Conservation (phyloP, 2,329 filamentous ascomycete genomes). For the Pseudocercospora cruenta region DNA sequence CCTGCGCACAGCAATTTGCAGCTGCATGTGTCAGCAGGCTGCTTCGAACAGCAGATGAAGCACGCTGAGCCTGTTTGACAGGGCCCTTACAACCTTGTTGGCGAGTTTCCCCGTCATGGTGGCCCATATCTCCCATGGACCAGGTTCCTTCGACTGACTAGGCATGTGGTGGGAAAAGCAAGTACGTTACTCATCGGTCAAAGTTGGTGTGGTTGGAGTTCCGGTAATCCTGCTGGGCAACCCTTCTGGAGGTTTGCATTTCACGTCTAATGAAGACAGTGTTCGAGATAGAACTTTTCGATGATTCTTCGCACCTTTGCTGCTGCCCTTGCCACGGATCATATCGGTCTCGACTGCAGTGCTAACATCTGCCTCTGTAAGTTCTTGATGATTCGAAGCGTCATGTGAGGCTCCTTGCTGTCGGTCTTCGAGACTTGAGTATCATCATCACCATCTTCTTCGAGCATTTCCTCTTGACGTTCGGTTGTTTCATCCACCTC, state of each 20-base stretch:
- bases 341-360: constrained; percentile 1
- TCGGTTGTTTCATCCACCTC: constrained; percentile 5
- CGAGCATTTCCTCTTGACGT: constrained; percentile 2
- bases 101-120: no score
- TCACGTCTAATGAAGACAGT: background rate
- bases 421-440: constrained; percentile 7
- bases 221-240: background rate
- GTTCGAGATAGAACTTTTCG: background rate
- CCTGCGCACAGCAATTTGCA: no score
- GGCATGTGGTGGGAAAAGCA: no score
- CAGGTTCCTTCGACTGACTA: no score
- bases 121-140: no score
- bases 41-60: no score
- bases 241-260: background rate
- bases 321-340: background rate
- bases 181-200: no score
- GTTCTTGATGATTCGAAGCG: constrained; percentile 8
- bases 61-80: no score
- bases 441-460: constrained; percentile 18
- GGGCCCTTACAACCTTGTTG: no score
- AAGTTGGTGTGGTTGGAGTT: no score
- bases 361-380: background rate
- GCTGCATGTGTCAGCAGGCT: no score
- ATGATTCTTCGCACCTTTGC: constrained; percentile 4
- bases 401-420: constrained; percentile 15